Percentiles rank a stretch among this genome's conserved stretches.
Conservation (phyloP, 164 flowering plant genomes). For the Kalanchoe fedtschenkoi region DNA sequence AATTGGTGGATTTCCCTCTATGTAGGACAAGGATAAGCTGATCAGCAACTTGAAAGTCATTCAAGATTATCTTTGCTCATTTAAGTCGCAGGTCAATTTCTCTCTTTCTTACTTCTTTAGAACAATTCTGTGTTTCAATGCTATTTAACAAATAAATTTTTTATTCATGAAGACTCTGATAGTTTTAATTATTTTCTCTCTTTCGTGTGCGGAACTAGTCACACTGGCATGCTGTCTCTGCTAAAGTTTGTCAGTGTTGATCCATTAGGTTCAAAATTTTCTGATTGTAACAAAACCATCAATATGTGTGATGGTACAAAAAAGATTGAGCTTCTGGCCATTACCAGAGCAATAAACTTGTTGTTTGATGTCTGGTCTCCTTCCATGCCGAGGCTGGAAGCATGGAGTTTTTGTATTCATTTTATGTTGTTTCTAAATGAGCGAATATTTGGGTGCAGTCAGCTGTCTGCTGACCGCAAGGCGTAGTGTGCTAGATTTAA, state of each 20-base stretch:
- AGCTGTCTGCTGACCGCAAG: too few relatives aligned
- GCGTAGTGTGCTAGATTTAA: neutral
- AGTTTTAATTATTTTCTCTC: neutral
- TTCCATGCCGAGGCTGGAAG: neutral
- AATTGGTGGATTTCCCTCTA: constrained; percentile 4
- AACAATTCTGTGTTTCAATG: neutral
- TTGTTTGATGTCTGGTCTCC: neutral
- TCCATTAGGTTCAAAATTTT: neutral
- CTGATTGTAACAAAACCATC: neutral
- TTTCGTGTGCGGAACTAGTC: neutral
- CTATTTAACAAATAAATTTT: neutral
- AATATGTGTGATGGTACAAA: neutral
- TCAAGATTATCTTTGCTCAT: constrained; percentile 92
- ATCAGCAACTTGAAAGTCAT: constrained; percentile 72
- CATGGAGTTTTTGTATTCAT: neutral
- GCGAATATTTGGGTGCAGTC: neutral
- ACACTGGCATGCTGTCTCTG: too few relatives aligned
- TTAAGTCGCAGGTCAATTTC: constrained; percentile 61
- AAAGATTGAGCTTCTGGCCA: neutral
- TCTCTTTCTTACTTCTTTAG: neutral
- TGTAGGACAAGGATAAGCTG: constrained; percentile 70
- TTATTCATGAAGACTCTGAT: neutral
- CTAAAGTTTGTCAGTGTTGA: neutral
- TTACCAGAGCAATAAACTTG: neutral
- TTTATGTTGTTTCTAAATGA: too few relatives aligned